phyloP scores from a whole-genome alignment of 75 land plant genomes.

The Pinus tabuliformis region DNA sequence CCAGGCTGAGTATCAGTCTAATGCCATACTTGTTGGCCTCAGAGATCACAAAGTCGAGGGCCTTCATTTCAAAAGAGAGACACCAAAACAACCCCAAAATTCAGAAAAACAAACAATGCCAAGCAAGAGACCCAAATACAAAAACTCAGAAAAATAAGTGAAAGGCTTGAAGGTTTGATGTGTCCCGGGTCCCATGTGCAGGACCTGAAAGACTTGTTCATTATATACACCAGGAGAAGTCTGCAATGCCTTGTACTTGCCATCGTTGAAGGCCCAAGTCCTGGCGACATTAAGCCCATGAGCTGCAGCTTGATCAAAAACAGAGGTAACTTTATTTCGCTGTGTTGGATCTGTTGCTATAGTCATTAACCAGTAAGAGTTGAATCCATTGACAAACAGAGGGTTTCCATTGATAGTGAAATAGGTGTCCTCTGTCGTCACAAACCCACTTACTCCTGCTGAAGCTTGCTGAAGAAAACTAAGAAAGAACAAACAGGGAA shows the following conservation, averaged over 20 bases:
- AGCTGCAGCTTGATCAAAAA: constrained; percentile 43
- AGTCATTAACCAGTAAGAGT: constrained; percentile 82
- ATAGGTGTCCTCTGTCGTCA: constrained; percentile 26
- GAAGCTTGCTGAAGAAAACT: too few relatives aligned
- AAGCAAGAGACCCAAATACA: too few relatives aligned
- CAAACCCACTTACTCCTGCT: constrained; percentile 18
- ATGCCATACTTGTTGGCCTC: constrained; percentile 51
- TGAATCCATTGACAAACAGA: constrained; percentile 72
- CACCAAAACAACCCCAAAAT: too few relatives aligned
- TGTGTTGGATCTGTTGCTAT: constrained; percentile 38
- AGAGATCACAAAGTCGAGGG: constrained; percentile 46
- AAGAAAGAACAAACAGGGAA: too few relatives aligned
- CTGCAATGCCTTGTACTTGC: constrained; percentile 26
- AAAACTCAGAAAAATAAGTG: too few relatives aligned
- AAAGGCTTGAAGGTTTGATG: too few relatives aligned
- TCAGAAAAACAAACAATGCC: too few relatives aligned
- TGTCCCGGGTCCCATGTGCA: background rate
- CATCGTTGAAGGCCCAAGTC: constrained; percentile 78
- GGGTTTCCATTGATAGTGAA: constrained; percentile 57
- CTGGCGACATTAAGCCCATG: constrained; percentile 59
- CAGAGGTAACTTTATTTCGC: constrained; percentile 39
- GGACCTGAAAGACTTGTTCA: constrained; percentile 41
- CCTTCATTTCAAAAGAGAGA: constrained; percentile 15
- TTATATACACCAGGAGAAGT: constrained; percentile 38
- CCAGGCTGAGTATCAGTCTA: constrained; percentile 49